Evolutionary conservation across 331 rosid species (phyloP).

Genomic region (Pyracantha coccinea): DNA sequence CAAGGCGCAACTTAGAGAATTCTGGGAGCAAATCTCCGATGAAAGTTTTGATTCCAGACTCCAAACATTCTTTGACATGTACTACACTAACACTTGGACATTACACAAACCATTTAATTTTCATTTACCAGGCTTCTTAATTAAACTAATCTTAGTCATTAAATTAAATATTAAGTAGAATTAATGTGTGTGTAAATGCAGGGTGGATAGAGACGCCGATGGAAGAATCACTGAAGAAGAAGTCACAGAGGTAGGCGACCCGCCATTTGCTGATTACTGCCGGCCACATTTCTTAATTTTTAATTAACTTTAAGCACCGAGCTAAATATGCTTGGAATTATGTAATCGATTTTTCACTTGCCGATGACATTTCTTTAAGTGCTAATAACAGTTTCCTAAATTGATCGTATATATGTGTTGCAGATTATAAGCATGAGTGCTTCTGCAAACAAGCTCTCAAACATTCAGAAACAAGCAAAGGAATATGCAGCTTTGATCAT

Average conservation of each 20-base stretch:
- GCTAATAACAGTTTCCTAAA: no score
- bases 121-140: not conserved
- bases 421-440: constrained; percentile 84
- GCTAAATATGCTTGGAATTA: no score
- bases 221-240: constrained; percentile 82
- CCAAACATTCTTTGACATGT: constrained; percentile 88
- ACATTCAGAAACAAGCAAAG: constrained; percentile 66
- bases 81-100: not conserved
- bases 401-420: not conserved
- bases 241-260: constrained; percentile 51
- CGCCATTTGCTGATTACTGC: not conserved
- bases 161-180: not conserved
- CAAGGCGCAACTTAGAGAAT: constrained; percentile 54
- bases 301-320: not conserved
- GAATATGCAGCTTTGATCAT: constrained; percentile 84
- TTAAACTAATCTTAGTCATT: not conserved
- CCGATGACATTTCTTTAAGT: no score
- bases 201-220: constrained; percentile 85
- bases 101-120: not conserved
- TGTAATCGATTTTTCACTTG: not conserved
- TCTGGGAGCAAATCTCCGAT: constrained; percentile 81
- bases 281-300: not conserved
- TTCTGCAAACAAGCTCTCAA: constrained; percentile 70
- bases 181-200: constrained; percentile 16
- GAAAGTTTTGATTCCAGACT: constrained; percentile 80